Conservation (phyloP, 1,284 basidiomycete genomes). For the Vanrija pseudolonga region DNA sequence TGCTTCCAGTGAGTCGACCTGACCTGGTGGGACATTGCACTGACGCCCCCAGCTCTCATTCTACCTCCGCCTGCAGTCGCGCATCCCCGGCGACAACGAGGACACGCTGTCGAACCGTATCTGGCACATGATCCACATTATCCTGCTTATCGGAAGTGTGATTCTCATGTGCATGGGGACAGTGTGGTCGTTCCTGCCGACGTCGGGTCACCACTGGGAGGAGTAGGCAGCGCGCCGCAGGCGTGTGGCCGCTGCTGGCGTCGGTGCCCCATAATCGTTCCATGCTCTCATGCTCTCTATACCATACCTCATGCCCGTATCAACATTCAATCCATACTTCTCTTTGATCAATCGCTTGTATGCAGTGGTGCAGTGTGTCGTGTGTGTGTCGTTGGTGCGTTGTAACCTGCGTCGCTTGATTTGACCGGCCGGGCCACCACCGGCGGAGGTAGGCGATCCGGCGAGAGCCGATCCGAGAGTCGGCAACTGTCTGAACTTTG, state of each 20-base stretch:
- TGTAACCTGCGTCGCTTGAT: neutral
- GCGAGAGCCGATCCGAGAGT: too few relatives aligned
- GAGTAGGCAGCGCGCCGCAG: neutral
- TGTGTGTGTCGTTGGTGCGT: too few relatives aligned
- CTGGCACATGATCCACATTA: conserved; percentile 56
- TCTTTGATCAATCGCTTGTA: too few relatives aligned
- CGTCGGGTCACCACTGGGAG: conserved; percentile 22
- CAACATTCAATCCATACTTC: neutral
- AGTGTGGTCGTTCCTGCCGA: conserved; percentile 60
- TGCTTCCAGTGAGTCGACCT: conserved; percentile 61
- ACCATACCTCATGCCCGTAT: neutral
- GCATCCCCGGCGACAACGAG: conserved; percentile 12
- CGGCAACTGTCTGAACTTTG: too few relatives aligned
- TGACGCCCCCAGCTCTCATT: conserved; percentile 31
- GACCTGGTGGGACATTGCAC: too few relatives aligned
- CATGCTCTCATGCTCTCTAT: too few relatives aligned
- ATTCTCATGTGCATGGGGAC: conserved; percentile 78
- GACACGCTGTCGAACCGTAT: conserved; percentile 52
- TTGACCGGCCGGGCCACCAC: too few relatives aligned
- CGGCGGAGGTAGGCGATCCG: too few relatives aligned
- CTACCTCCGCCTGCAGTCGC: conserved; percentile 37
- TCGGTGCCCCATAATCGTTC: neutral
- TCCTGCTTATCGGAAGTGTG: conserved; percentile 58
- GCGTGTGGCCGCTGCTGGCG: neutral
- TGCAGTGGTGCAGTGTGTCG: too few relatives aligned